Evolutionary conservation across 495 filamentous ascomycete species (phyloP).

Genomic region (Aspergillus hancockii): DNA sequence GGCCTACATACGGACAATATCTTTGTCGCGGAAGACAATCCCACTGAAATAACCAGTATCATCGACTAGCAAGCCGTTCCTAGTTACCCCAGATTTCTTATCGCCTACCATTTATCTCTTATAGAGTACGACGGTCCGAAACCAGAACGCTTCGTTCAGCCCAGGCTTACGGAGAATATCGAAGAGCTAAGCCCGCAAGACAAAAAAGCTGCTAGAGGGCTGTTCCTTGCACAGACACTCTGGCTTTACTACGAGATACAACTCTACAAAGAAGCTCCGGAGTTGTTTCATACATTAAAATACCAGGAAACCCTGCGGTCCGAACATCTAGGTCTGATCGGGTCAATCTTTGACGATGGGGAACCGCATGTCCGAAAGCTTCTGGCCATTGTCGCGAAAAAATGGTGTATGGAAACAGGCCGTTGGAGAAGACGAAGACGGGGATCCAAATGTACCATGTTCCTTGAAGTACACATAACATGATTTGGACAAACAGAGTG

Average conservation of each 20-base stretch:
- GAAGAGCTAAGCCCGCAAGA: slow-evolving; percentile 6
- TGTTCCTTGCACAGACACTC: slow-evolving; percentile 7
- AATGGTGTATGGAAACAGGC: slow-evolving; percentile 6
- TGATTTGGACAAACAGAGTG: slow-evolving; percentile 5
- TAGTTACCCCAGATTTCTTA: slow-evolving; percentile 17
- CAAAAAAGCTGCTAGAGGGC: slow-evolving; percentile 8
- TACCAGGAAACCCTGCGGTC: slow-evolving; percentile 10
- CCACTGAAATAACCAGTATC: slow-evolving; percentile 13
- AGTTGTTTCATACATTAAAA: slow-evolving; percentile 6
- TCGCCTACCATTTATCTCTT: slow-evolving; percentile 13
- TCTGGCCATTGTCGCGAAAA: neutral
- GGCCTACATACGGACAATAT: slow-evolving; percentile 20
- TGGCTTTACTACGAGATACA: slow-evolving; percentile 16
- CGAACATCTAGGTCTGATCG: slow-evolving; percentile 1
- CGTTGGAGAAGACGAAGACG: slow-evolving; percentile 9
- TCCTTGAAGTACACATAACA: slow-evolving; percentile 3
- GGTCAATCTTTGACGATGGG: slow-evolving; percentile 16
- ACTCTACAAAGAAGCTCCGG: slow-evolving; percentile 6
- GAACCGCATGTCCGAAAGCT: slow-evolving; percentile 14
- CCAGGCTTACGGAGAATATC: slow-evolving; percentile 5
- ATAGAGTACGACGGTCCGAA: slow-evolving; percentile 17
- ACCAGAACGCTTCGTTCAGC: slow-evolving; percentile 7
- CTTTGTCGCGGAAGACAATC: slow-evolving; percentile 15
- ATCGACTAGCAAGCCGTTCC: slow-evolving; percentile 22
- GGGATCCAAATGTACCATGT: neutral